phyloP scores from a whole-genome alignment of 805 yeast genomes.

The Candida ponderosae region DNA sequence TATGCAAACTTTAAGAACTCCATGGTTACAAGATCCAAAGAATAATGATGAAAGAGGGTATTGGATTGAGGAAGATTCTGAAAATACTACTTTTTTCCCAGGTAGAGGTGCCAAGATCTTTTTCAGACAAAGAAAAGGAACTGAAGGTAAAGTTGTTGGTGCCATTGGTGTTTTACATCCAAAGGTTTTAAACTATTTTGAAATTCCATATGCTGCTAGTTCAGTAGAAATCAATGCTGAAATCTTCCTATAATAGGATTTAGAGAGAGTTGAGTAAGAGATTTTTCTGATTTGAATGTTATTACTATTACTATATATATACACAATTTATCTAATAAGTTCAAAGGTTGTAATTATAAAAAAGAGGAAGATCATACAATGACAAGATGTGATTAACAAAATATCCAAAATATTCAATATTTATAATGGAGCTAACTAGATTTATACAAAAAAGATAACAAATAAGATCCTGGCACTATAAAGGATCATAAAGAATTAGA shows the following conservation, averaged over 20 bases:
- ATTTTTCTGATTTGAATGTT: not conserved
- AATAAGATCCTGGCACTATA: too few species aligned
- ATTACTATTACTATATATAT: not conserved
- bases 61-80: constrained; percentile 71
- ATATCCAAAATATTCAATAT: too few species aligned
- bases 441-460: too few species aligned
- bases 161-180: constrained; percentile 94
- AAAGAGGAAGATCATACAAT: too few species aligned
- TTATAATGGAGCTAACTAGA: too few species aligned
- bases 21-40: constrained; percentile 54
- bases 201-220: constrained; percentile 89
- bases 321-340: not conserved
- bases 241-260: constrained; percentile 53
- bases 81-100: constrained; percentile 78
- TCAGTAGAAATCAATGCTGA: constrained; percentile 86
- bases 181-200: constrained; percentile 78
- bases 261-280: too few species aligned
- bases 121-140: constrained; percentile 60
- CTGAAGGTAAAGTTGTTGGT: constrained; percentile 58
- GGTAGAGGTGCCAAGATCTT: constrained; percentile 92
- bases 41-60: constrained; percentile 61
- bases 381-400: too few species aligned
- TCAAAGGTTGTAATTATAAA: not conserved
- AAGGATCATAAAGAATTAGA: too few species aligned
- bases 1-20: constrained; percentile 92